Evolutionary conservation across 2,329 filamentous ascomycete genomes (phyloP).

Genomic region (Thelonectria olida): DNA sequence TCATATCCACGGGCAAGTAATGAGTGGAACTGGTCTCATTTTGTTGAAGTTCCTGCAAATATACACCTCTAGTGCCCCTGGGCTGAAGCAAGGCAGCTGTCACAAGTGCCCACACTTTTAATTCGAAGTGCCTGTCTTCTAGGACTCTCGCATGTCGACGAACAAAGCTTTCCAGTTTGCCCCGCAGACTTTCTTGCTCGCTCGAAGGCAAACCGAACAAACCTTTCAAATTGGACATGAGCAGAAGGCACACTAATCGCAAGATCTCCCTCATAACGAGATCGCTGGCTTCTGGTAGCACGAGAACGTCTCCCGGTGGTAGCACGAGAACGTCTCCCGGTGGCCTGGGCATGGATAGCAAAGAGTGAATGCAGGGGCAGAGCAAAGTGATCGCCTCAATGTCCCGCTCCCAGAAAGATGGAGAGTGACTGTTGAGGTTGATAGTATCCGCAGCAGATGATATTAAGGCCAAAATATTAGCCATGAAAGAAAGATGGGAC

Average conservation of each 20-base stretch:
- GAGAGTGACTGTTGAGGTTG: conserved; percentile 1
- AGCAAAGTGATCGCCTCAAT: neutral
- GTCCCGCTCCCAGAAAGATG: neutral
- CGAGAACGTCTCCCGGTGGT: neutral
- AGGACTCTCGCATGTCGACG: neutral
- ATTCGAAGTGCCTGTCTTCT: neutral
- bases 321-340: neutral
- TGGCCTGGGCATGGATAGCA: neutral
- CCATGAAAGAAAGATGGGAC: neutral
- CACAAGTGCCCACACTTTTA: neutral
- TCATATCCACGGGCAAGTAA: neutral
- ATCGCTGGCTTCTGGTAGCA: neutral
- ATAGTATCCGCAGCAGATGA: neutral
- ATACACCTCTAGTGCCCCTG: neutral
- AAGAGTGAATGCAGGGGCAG: neutral
- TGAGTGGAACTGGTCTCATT: neutral
- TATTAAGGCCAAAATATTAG: neutral
- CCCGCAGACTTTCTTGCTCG: neutral
- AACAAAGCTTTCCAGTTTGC: neutral
- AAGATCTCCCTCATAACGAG: neutral
- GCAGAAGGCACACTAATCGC: neutral
- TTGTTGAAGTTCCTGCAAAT: neutral
- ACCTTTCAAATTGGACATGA: neutral
- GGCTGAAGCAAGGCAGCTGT: neutral
- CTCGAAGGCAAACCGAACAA: neutral